Conservation (phyloP, 768 basidiomycete species). For the Solioccasus polychromus region DNA sequence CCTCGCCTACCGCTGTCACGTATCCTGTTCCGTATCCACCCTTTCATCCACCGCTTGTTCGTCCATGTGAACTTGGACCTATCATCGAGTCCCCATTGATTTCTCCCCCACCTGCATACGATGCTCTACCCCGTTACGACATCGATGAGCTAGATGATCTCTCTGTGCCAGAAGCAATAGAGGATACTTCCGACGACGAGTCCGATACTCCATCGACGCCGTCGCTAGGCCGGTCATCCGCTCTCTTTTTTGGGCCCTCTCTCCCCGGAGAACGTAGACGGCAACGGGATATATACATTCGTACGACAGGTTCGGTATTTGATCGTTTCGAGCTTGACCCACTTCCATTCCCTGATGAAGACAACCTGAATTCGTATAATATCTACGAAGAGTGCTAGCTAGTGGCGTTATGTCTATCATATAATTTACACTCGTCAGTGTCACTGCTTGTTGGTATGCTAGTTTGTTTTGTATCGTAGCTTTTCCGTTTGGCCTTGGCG, state of each 20-base stretch:
- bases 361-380: constrained; percentile 46
- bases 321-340: constrained; percentile 68
- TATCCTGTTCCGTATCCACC: constrained; percentile 70
- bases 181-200: constrained; percentile 84
- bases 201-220: constrained; percentile 69
- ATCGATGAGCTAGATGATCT: constrained; percentile 65
- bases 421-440: constrained; percentile 24
- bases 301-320: constrained; percentile 56
- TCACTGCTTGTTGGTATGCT: constrained; percentile 28
- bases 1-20: constrained; percentile 45
- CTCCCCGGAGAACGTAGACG: constrained; percentile 50
- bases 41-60: constrained; percentile 55
- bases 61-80: constrained; percentile 49
- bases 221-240: constrained; percentile 56
- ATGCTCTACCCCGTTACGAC: constrained; percentile 63
- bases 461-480: constrained; percentile 29
- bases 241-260: constrained; percentile 49
- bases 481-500: constrained; percentile 3
- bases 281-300: constrained; percentile 59
- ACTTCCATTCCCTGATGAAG: constrained; percentile 62
- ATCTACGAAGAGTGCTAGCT: constrained; percentile 71
- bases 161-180: constrained; percentile 76
- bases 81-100: constrained; percentile 41
- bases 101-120: constrained; percentile 37
- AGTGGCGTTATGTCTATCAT: constrained; percentile 36